phyloP scores from a whole-genome alignment of 2,329 filamentous ascomycete genomes.

The Ophiognomonia clavigignenti-juglandacearum region DNA sequence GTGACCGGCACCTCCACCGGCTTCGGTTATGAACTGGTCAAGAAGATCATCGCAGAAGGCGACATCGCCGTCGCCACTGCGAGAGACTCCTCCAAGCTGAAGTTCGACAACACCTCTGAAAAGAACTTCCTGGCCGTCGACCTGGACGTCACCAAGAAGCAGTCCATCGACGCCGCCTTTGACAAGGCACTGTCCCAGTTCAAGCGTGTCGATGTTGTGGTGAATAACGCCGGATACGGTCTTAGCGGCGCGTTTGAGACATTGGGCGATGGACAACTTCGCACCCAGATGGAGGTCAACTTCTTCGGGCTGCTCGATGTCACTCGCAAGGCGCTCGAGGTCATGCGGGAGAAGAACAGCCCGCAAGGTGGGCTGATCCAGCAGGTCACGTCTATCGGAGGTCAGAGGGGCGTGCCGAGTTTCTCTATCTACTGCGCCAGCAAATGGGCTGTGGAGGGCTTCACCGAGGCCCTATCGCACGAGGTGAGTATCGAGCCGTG shows the following conservation, averaged over 20 bases:
- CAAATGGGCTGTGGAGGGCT: constrained; percentile 23
- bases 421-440: constrained; percentile 21
- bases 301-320: constrained; percentile 24
- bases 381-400: constrained; percentile 19
- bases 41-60: constrained; percentile 37
- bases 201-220: constrained; percentile 28
- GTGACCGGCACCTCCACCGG: constrained; percentile 48
- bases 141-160: constrained; percentile 17
- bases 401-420: constrained; percentile 17
- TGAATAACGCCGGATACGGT: constrained; percentile 30
- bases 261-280: constrained; percentile 19
- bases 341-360: constrained; percentile 24
- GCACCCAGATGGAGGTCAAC: constrained; percentile 23
- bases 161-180: constrained; percentile 30
- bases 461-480: constrained; percentile 17
- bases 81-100: constrained; percentile 34
- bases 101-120: constrained; percentile 41
- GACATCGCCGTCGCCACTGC: constrained; percentile 48
- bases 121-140: constrained; percentile 13
- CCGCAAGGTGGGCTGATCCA: constrained; percentile 23
- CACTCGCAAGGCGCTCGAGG: constrained; percentile 20
- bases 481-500: constrained; percentile 16
- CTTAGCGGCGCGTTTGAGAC: constrained; percentile 29
- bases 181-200: constrained; percentile 25
- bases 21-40: constrained; percentile 41